phyloP scores from a whole-genome alignment of 768 basidiomycete genomes.

The Boletus huronensis region DNA sequence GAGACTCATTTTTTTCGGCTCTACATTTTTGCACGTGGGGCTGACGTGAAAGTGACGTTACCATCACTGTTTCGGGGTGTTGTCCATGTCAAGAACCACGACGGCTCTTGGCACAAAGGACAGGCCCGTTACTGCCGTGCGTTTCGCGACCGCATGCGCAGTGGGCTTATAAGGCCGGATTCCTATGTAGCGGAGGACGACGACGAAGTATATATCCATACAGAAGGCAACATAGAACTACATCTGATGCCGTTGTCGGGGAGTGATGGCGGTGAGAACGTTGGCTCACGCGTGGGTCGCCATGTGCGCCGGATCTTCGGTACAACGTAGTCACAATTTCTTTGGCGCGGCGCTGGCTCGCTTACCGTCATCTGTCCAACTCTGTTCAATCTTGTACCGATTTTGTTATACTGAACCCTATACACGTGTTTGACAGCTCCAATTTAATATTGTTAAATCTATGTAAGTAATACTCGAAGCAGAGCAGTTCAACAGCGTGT shows the following conservation, averaged over 20 bases:
- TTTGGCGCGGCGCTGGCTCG: conserved; percentile 15
- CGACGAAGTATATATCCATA: conserved; percentile 30
- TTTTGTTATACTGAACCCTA: not conserved
- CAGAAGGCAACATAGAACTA: conserved; percentile 25
- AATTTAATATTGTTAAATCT: not conserved
- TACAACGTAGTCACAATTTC: not conserved
- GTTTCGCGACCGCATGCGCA: conserved; percentile 24
- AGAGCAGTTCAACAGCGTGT: not conserved
- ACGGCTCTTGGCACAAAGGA: conserved; percentile 5
- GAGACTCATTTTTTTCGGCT: conserved; percentile 31
- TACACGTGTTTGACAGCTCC: not conserved
- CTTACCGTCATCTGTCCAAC: conserved; percentile 2
- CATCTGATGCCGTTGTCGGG: conserved; percentile 14
- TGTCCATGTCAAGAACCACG: conserved; percentile 21
- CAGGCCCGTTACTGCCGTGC: conserved; percentile 20
- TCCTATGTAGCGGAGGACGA: conserved; percentile 21
- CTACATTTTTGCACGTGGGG: conserved; percentile 27
- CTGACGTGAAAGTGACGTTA: conserved; percentile 27
- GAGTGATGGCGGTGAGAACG: conserved; percentile 7
- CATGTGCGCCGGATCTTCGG: conserved; percentile 31
- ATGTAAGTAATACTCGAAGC: not conserved
- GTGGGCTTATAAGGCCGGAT: conserved; percentile 22
- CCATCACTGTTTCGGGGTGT: conserved; percentile 29
- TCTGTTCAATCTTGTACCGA: not conserved
- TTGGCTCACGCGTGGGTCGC: conserved; percentile 24